Evolutionary conservation across 139 green algal genomes (phyloP), one percentile per base, ranked within the genome.

Genomic region (Pleodorina starrii): DNA sequence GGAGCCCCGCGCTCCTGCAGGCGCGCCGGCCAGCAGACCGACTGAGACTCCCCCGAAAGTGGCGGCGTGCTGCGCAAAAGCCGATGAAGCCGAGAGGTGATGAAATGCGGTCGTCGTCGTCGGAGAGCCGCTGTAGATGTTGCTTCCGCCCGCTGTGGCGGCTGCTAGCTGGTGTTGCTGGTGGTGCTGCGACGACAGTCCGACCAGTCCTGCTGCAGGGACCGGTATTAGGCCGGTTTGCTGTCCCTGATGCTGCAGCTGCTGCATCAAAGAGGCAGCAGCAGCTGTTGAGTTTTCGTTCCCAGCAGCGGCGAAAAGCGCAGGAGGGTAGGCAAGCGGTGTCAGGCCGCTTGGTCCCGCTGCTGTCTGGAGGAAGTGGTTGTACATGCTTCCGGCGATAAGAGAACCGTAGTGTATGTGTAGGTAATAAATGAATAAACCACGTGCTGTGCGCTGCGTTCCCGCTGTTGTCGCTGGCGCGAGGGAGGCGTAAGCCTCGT

Each of bases 301-400:
- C 10, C 38, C 75, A 43, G 75, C 29, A 46, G 38, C 46, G 10
- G 14, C 25, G 44, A 43, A 68, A 44, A 83, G 46, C 42, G 40
- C 40, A 36, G 72, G 40, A 57, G 42, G 68, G 68, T 76, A 80
- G 11, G 40, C 40, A 46, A 77, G 69, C 36, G 36, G 69, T 23
- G 35, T 48, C 40, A 80, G 40, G 35, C 72, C 72, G 42, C 40
- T 57, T 54, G 19, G 40, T 5, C 42, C 19, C 35, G 17, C 38
- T 42, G n/a, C n/a, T 12, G 69, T 25, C 36, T 80, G 72, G 7
- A 80, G 42, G 7, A 80, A 40, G 12, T 73, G 63, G 63, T 54
- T 80, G 35, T 80, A 80, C 72, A 80, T 80, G 5, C 25, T 80
- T n/a, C n/a, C n/a, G n/a, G n/a, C n/a, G n/a, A n/a, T n/a, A n/a